Conservation (phyloP, 305 asterid species). For the Rubia tinctorum region DNA sequence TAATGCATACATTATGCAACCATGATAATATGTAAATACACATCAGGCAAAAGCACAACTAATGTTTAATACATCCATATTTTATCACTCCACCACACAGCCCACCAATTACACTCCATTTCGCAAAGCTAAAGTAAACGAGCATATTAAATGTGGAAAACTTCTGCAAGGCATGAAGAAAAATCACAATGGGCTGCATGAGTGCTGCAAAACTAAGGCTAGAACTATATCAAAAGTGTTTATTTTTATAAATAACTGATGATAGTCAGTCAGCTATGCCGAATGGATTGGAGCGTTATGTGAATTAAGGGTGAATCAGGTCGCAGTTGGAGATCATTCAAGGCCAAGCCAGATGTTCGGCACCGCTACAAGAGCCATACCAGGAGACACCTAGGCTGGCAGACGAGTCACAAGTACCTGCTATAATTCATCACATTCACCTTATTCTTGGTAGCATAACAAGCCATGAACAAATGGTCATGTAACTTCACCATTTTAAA, state of each 20-base stretch:
- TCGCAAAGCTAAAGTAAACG: too few species aligned
- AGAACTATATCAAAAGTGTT: not conserved
- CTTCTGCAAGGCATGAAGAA: not conserved
- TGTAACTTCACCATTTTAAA: not conserved
- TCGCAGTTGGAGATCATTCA: constrained; percentile 23
- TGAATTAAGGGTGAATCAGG: constrained; percentile 23
- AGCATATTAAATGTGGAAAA: not conserved
- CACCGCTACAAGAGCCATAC: constrained; percentile 18
- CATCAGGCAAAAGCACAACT: not conserved
- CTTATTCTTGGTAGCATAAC: constrained; percentile 10
- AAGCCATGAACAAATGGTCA: not conserved
- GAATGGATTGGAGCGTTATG: not conserved
- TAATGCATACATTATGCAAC: not conserved
- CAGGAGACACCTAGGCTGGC: constrained; percentile 23
- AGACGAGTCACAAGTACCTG: constrained; percentile 28
- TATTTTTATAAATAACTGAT: not conserved
- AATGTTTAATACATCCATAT: not conserved
- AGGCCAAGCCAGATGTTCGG: constrained; percentile 20
- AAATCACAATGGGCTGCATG: not conserved
- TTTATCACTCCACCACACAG: too few species aligned
- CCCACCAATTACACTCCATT: too few species aligned
- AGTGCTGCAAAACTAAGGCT: not conserved
- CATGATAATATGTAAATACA: not conserved
- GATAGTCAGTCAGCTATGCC: not conserved
- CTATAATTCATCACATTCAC: constrained; percentile 24